Percentiles rank a stretch among this genome's conserved stretches.
phyloP scores from a whole-genome alignment of 106 monocot species.

The Allium cepa region DNA sequence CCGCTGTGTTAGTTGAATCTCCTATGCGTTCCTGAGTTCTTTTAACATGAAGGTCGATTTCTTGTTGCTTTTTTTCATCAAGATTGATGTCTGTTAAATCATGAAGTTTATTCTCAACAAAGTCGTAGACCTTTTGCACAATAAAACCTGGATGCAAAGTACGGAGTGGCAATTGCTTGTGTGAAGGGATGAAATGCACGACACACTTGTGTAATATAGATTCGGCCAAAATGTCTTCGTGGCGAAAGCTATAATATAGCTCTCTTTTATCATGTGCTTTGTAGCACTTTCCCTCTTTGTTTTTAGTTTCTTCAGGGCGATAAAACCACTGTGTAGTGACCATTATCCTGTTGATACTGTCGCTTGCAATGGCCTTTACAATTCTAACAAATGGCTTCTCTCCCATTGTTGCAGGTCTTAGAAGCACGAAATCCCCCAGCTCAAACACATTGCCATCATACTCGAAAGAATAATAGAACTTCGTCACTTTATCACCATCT shows the following conservation, averaged over 20 bases:
- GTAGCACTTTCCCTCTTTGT: constrained; percentile 60
- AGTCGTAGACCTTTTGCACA: constrained; percentile 79
- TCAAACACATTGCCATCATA: too few species aligned
- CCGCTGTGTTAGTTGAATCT: constrained; percentile 46
- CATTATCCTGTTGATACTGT: too few species aligned
- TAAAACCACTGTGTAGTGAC: constrained; percentile 83
- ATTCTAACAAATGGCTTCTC: too few species aligned
- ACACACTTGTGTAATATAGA: constrained; percentile 87
- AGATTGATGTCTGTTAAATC: constrained; percentile 68
- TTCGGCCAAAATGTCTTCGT: constrained; percentile 75
- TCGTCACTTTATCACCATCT: too few species aligned
- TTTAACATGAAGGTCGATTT: constrained; percentile 62
- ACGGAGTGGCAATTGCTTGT: constrained; percentile 66
- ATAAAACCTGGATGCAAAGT: constrained; percentile 66
- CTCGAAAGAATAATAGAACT: too few species aligned
- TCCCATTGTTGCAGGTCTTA: too few species aligned
- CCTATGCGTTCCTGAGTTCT: constrained; percentile 65
- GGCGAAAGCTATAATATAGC: constrained; percentile 83
- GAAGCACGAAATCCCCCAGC: too few species aligned
- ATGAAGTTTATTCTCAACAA: constrained; percentile 49
- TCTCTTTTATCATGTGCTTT: constrained; percentile 49
- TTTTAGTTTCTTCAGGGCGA: constrained; percentile 75
- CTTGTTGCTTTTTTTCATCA: constrained; percentile 57
- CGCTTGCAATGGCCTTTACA: too few species aligned
- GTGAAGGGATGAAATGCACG: constrained; percentile 68